These are phyloP conservation scores for Leptodontidium sp. DNA, from an alignment of 2,329 filamentous ascomycete species.

Conservation along the genomic window DNA sequence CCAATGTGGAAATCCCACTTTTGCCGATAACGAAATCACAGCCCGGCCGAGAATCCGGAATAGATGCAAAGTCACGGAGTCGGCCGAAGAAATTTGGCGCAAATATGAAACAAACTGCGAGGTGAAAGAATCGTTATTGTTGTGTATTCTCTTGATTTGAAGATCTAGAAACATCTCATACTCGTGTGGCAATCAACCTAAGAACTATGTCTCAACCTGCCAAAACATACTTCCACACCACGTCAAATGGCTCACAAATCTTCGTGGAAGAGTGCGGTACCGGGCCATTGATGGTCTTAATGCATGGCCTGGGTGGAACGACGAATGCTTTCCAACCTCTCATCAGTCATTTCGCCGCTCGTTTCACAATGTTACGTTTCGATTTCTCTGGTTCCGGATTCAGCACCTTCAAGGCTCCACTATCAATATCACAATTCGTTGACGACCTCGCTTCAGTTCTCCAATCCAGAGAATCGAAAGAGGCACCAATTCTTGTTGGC, in stretches of 20 bases:
- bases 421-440: constrained; percentile 33
- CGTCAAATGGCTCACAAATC: constrained; percentile 38
- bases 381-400: constrained; percentile 35
- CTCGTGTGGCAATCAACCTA: background rate
- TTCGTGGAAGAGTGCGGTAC: constrained; percentile 38
- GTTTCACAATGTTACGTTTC: constrained; percentile 36
- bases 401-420: constrained; percentile 33
- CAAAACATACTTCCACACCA: constrained; percentile 45
- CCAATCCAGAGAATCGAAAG: constrained; percentile 17
- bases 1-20: background rate
- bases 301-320: constrained; percentile 42
- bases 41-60: constrained; percentile 1
- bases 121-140: background rate
- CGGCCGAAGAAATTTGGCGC: background rate
- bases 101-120: background rate
- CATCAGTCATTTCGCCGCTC: constrained; percentile 31
- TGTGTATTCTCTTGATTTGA: background rate
- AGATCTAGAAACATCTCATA: background rate
- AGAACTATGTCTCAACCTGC: background rate
- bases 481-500: constrained; percentile 44
- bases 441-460: constrained; percentile 31
- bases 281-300: constrained; percentile 45
- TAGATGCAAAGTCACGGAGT: background rate
- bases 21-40: background rate
- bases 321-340: constrained; percentile 37